These are phyloP conservation scores for Aulographum hederae DNA, from an alignment of 2,329 filamentous ascomycete species.

Conservation along the genomic window DNA sequence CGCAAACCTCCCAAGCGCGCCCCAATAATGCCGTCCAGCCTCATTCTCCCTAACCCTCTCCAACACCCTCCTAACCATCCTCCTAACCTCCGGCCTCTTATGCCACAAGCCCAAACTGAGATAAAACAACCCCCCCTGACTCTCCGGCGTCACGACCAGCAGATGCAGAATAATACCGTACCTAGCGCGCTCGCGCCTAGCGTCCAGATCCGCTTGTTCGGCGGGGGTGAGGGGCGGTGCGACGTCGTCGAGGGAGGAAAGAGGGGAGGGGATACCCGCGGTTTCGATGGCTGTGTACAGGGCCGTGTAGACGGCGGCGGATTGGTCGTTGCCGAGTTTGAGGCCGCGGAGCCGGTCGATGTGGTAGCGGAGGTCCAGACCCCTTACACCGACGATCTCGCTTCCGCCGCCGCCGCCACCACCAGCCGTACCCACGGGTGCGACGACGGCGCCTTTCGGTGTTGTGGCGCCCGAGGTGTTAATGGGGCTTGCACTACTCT, in stretches of 20 bases:
- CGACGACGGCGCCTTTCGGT: neutral
- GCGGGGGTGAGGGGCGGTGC: conserved; percentile 2
- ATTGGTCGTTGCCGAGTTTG: conserved; percentile 56
- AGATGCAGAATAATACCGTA: conserved; percentile 36
- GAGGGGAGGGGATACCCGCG: conserved; percentile 8
- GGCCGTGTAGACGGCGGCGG: conserved; percentile 70
- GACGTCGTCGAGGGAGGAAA: conserved; percentile 9
- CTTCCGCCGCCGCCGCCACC: neutral
- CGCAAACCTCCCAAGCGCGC: conserved; percentile 66
- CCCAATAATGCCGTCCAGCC: conserved; percentile 88
- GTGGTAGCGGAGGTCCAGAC: conserved; percentile 78
- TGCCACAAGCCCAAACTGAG: conserved; percentile 83
- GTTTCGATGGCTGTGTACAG: conserved; percentile 52
- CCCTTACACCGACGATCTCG: conserved; percentile 36
- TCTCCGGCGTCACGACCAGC: conserved; percentile 66
- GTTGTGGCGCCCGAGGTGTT: neutral
- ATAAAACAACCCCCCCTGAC: conserved; percentile 78
- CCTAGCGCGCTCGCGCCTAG: conserved; percentile 5
- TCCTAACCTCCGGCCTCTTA: conserved; percentile 60
- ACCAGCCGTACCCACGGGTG: neutral
- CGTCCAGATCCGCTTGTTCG: conserved; percentile 4
- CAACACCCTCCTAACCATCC: conserved; percentile 60
- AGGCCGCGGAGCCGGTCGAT: conserved; percentile 78
- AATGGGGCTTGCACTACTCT: neutral
- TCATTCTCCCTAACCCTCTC: conserved; percentile 73